These are phyloP conservation scores for Adansonia grandidieri DNA, from an alignment of 441 rosid genomes.

Conservation along the genomic window DNA sequence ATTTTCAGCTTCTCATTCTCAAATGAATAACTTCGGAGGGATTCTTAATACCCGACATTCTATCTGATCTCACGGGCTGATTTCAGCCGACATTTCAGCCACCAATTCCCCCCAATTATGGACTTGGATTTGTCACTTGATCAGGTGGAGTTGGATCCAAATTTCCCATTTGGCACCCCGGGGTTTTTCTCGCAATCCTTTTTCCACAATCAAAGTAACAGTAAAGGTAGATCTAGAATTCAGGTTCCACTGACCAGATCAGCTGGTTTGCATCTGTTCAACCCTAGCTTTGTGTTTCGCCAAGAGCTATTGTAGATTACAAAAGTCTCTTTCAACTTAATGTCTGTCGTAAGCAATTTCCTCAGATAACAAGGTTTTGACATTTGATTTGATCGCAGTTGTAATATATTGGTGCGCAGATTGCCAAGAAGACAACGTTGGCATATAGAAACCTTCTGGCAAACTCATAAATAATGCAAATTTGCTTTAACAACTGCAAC, in stretches of 20 bases:
- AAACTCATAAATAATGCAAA: not conserved
- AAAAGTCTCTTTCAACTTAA: conserved; percentile 18
- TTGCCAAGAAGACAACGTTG: not conserved
- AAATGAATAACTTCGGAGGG: conserved; percentile 41
- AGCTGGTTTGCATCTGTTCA: conserved; percentile 19
- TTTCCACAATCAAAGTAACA: conserved; percentile 22
- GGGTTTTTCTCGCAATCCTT: conserved; percentile 44
- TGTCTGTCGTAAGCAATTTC: not conserved
- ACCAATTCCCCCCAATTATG: conserved; percentile 64
- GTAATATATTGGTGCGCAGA: not conserved
- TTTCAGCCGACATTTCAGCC: conserved; percentile 67
- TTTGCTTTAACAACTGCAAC: not conserved
- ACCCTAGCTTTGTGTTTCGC: conserved; percentile 28
- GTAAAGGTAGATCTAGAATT: conserved; percentile 14
- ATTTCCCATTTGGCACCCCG: conserved; percentile 52
- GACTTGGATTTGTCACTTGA: conserved; percentile 77
- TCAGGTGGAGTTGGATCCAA: conserved; percentile 53
- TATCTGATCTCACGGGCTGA: conserved; percentile 50
- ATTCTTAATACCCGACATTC: conserved; percentile 32
- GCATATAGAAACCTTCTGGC: not conserved
- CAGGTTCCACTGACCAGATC: conserved; percentile 10
- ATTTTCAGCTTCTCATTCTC: conserved; percentile 47
- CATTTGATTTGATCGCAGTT: not conserved
- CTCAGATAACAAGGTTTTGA: not conserved
- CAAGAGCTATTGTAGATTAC: not conserved